Evolutionary conservation across 768 basidiomycete genomes (phyloP).

Genomic region (Pleurotus eryngii): DNA sequence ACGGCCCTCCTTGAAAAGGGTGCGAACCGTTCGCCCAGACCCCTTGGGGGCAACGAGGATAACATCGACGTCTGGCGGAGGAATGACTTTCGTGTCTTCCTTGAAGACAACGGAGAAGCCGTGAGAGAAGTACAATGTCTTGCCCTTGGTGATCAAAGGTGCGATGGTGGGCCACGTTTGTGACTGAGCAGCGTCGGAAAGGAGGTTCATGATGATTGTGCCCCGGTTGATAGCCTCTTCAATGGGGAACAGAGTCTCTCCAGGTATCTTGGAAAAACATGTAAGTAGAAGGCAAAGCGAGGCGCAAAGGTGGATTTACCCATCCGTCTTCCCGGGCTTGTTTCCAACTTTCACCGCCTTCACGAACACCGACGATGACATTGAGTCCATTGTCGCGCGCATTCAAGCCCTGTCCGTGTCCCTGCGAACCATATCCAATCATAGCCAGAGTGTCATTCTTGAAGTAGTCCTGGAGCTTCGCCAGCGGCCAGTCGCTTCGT

Average conservation of each 20-base stretch:
- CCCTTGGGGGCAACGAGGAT: constrained; percentile 99
- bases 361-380: constrained; percentile 97
- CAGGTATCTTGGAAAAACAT: constrained; percentile 65
- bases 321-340: constrained; percentile 95
- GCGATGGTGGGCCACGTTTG: constrained; percentile 87
- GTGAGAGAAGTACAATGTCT: constrained; percentile 99
- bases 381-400: constrained; percentile 99
- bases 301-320: constrained; percentile 43
- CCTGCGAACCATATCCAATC: constrained; percentile 98
- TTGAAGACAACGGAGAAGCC: constrained; percentile 99
- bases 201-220: constrained; percentile 99
- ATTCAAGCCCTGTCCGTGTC: constrained; percentile 97
- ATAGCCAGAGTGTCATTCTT: constrained; percentile 99
- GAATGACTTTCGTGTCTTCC: constrained; percentile 91
- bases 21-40: constrained; percentile 97
- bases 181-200: constrained; percentile 99
- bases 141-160: constrained; percentile 98
- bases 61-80: constrained; percentile 93
- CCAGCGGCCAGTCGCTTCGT: constrained; percentile 95
- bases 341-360: constrained; percentile 95
- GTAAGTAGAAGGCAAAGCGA: constrained; percentile 1
- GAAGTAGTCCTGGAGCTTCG: constrained; percentile 99
- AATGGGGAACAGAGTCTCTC: constrained; percentile 96
- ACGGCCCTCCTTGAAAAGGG: constrained; percentile 99
- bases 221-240: constrained; percentile 95